Evolutionary conservation across 2,329 filamentous ascomycete genomes (phyloP).

Genomic region (Monosporascus ibericus): DNA sequence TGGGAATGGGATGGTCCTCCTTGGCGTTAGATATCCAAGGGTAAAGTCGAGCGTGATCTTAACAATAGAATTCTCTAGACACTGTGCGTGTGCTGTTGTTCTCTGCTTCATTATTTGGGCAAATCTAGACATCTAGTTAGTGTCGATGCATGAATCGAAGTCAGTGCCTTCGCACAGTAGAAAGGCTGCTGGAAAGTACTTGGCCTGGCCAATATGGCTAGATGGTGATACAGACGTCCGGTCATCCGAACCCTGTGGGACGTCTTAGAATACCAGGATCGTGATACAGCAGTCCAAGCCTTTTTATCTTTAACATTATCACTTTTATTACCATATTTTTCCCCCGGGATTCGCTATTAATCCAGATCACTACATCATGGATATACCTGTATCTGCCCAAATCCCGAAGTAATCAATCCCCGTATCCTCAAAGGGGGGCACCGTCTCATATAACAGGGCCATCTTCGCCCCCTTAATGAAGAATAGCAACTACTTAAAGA

Average conservation of each 20-base stretch:
- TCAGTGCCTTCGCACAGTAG: constrained; percentile 63
- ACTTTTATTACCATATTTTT: constrained; percentile 83
- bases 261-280: constrained; percentile 79
- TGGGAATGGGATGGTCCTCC: too few relatives aligned
- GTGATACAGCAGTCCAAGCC: constrained; percentile 72
- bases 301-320: constrained; percentile 69
- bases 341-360: constrained; percentile 6
- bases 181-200: constrained; percentile 66
- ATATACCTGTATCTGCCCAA: constrained; percentile 61
- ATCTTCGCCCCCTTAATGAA: constrained; percentile 38
- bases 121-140: too few relatives aligned
- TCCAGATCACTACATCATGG: neutral
- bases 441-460: constrained; percentile 78
- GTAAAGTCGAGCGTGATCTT: too few relatives aligned
- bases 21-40: too few relatives aligned
- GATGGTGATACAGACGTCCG: constrained; percentile 80
- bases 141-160: too few relatives aligned
- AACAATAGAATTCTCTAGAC: too few relatives aligned
- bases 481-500: too few relatives aligned
- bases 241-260: constrained; percentile 69
- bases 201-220: constrained; percentile 71
- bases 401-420: constrained; percentile 92
- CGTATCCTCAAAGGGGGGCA: constrained; percentile 70
- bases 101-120: too few relatives aligned
- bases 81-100: too few relatives aligned